Conservation (phyloP, 2,329 filamentous ascomycete genomes). For the Cladosporium sphaerospermum region DNA sequence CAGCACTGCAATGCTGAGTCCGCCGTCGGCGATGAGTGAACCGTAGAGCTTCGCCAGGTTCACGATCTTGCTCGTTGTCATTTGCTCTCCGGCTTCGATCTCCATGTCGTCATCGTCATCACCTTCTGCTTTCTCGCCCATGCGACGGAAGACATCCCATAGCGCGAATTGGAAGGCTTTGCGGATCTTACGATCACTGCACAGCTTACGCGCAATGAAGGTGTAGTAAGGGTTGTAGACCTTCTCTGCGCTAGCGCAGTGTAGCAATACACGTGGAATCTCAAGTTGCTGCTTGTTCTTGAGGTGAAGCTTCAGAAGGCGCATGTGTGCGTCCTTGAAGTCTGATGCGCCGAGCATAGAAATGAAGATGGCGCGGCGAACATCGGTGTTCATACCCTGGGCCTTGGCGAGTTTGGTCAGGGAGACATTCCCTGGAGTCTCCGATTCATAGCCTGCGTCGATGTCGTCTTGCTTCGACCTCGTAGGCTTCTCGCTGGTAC, state of each 20-base stretch:
- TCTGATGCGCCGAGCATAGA: constrained; percentile 81
- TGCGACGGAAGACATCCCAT: constrained; percentile 75
- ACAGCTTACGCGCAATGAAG: constrained; percentile 72
- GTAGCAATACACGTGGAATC: constrained; percentile 78
- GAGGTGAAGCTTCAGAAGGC: constrained; percentile 73
- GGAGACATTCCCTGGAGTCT: constrained; percentile 45
- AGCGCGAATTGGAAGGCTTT: constrained; percentile 84
- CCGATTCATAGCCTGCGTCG: constrained; percentile 20
- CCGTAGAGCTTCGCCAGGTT: constrained; percentile 64
- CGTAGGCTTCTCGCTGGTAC: constrained; percentile 12
- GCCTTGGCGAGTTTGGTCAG: constrained; percentile 67
- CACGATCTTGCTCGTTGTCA: constrained; percentile 55
- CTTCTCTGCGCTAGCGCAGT: constrained; percentile 76
- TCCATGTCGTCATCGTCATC: constrained; percentile 52
- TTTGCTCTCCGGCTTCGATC: constrained; percentile 44
- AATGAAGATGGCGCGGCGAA: constrained; percentile 87
- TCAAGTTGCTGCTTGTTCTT: constrained; percentile 83
- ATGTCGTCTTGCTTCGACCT: constrained; percentile 19
- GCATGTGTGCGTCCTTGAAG: constrained; percentile 73
- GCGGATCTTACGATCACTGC: constrained; percentile 63
- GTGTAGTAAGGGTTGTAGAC: constrained; percentile 92
- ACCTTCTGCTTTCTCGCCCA: constrained; percentile 64
- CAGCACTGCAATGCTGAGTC: constrained; percentile 50
- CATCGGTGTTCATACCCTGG: constrained; percentile 79
- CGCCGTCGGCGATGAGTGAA: constrained; percentile 54